Base-by-base conservation (phyloP, 2,329 filamentous ascomycete genomes). In the Talaromyces sp. region DNA sequence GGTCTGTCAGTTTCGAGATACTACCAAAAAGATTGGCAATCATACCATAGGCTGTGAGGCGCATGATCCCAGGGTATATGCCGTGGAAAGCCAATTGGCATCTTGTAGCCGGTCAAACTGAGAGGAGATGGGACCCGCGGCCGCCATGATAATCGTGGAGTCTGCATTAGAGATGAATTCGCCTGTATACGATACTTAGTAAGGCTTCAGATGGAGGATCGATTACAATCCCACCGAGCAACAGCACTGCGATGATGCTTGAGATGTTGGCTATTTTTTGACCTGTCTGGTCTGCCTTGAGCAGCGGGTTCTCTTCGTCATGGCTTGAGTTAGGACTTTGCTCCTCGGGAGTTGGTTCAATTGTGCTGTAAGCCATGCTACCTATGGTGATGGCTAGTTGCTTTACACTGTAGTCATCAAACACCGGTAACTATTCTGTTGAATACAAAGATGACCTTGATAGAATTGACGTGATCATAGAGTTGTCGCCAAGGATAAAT, bases 111-210 rank as follows among this genome's bases (percentile, higher is more conserved):
- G 76, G 55, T 80, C 74, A 63, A 87, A 87, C 56, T 86, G 80
- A 9, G 84, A 87, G 0, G 83, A 80, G 54, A 87, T 84, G 3
- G 75, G 76, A 0, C 82, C 81, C 59, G 87, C 84, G 0, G 86
- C 88, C 0, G 88, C 86, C 33, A 90, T 73, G 0, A 90, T 79
- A 0, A 90, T 73, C 1, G 84, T 86, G 0, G 75, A 73, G 65
- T 91, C 88, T 15, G 82, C 81, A 56, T 86, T 85, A 6, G 82
- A 81, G 11, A 88, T 81, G 63, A 90, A 89, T 13, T 87, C 83
- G 10, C 83, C 83, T 78, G 19, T 41, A 13, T 33, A 17, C 6
- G 4, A 46, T 33, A 46, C 7, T 46, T 33, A 46, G 43, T 46
- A n/a, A 5, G 6, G 17, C n/a, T 31, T 11, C 5, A 46, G 15